These are phyloP conservation scores for Hypoxylon subgilvum DNA, from an alignment of 495 filamentous ascomycete species.

Conservation along the genomic window DNA sequence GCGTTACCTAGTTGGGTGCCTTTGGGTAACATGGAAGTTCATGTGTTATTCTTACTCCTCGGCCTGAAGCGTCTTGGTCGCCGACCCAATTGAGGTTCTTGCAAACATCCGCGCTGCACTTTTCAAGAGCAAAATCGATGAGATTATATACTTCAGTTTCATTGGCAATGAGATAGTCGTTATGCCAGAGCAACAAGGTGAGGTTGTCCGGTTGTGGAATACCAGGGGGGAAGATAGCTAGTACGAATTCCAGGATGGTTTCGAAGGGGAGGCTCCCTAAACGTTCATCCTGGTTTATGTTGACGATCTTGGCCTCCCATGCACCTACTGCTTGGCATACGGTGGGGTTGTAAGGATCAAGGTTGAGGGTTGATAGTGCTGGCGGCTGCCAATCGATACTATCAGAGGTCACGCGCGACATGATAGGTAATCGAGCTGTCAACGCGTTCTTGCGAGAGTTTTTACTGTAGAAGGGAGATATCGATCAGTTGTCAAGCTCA, in stretches of 20 bases:
- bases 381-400: constrained; percentile 12
- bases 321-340: constrained; percentile 7
- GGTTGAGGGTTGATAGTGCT: neutral
- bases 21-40: neutral
- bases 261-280: neutral
- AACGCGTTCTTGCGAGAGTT: no score
- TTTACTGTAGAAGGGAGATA: no score
- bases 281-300: neutral
- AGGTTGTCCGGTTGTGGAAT: neutral
- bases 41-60: constrained; percentile 3
- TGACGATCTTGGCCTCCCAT: constrained; percentile 1
- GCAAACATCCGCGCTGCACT: constrained; percentile 3
- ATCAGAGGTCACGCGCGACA: no score
- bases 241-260: neutral
- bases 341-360: neutral
- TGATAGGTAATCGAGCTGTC: no score
- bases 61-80: constrained; percentile 13
- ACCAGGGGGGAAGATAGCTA: neutral
- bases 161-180: neutral
- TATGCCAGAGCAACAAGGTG: constrained; percentile 3
- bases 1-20: neutral
- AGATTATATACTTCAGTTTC: neutral
- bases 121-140: neutral
- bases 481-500: no score
- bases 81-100: constrained; percentile 11